Evolutionary conservation across 768 basidiomycete species (phyloP).

Genomic region (Lentinula lateritia): DNA sequence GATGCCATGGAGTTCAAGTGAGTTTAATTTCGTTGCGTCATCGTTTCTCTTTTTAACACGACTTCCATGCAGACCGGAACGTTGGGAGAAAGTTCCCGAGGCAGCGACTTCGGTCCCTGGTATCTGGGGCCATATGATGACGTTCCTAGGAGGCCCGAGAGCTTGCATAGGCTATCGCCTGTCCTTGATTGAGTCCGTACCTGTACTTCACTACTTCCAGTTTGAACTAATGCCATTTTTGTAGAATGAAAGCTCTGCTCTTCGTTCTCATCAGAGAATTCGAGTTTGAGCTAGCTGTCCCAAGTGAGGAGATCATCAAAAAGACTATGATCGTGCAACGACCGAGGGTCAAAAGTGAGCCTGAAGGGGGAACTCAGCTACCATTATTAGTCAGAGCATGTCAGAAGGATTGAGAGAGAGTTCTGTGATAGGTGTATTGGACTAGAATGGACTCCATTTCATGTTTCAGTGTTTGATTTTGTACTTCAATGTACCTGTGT

Average conservation of each 20-base stretch:
- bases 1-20: conserved; percentile 59
- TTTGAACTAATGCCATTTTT: no score
- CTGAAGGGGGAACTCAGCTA: conserved; percentile 18
- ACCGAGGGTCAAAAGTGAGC: conserved; percentile 20
- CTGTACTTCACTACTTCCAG: neutral
- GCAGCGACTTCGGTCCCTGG: conserved; percentile 44
- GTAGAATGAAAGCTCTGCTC: conserved; percentile 26
- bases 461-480: neutral
- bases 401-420: neutral
- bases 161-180: conserved; percentile 45
- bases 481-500: neutral
- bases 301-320: conserved; percentile 18
- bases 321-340: conserved; percentile 20
- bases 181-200: conserved; percentile 36
- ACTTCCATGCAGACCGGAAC: conserved; percentile 52
- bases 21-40: conserved; percentile 10
- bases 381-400: conserved; percentile 12
- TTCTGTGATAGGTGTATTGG: neutral
- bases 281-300: conserved; percentile 30
- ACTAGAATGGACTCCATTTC: neutral
- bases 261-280: conserved; percentile 30
- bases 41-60: conserved; percentile 27
- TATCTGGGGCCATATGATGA: conserved; percentile 41
- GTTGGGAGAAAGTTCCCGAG: conserved; percentile 50
- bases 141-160: conserved; percentile 41